A percentile compares a stretch with the other conserved stretches of the same genome.
phyloP scores from a whole-genome alignment of 306 rosid genomes.

The Cercis canadensis region DNA sequence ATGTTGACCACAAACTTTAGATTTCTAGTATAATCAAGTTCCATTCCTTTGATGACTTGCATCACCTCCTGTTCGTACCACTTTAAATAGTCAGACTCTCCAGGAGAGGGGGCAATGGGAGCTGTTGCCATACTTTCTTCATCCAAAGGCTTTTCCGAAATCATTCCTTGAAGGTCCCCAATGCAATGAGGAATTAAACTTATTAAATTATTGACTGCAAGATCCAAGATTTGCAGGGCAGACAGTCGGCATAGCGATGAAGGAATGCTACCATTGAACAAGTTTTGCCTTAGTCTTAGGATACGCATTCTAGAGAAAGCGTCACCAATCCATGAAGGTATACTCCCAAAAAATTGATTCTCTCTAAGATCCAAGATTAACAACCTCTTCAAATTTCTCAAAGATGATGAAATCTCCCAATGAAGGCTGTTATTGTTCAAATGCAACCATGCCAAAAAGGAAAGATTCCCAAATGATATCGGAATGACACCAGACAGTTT shows the following conservation, averaged over 20 bases:
- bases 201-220: background rate
- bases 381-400: background rate
- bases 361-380: background rate
- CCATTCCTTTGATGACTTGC: too few species aligned
- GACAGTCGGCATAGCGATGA: background rate
- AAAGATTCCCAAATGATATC: background rate
- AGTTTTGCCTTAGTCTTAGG: background rate
- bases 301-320: background rate
- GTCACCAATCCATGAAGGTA: conserved; percentile 30
- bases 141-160: too few species aligned
- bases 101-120: too few species aligned
- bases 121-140: too few species aligned
- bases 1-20: too few species aligned
- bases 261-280: background rate
- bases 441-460: background rate
- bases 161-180: too few species aligned
- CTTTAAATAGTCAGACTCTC: too few species aligned
- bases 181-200: too few species aligned
- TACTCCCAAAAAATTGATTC: conserved; percentile 1
- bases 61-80: too few species aligned
- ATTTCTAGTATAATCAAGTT: too few species aligned
- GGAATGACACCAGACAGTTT: background rate
- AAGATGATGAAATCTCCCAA: conserved; percentile 4
- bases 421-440: background rate
- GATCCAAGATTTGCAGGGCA: conserved; percentile 18